Evolutionary conservation across 306 rosid species (phyloP).

Genomic region (Vigna angularis): DNA sequence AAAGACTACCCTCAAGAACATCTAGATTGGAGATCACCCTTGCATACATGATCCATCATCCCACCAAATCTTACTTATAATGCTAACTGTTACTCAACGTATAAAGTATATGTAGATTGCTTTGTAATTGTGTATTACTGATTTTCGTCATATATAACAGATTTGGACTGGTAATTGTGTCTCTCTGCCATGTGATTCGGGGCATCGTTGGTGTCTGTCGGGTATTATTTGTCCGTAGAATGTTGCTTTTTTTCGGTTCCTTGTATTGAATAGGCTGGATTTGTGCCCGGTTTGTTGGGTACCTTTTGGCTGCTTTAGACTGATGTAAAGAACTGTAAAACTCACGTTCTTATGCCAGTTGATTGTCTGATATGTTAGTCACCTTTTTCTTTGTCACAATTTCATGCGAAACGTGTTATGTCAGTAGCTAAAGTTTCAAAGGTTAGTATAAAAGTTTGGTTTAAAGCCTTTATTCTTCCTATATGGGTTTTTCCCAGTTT

Average conservation of each 20-base stretch:
- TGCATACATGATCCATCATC: slow-evolving; percentile 27
- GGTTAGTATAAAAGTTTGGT: too few species aligned
- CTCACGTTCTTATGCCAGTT: not conserved
- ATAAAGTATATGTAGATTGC: not conserved
- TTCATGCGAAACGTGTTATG: not conserved
- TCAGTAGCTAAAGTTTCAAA: too few species aligned
- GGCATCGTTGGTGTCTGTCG: not conserved
- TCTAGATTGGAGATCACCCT: slow-evolving; percentile 64
- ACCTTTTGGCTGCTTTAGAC: slow-evolving; percentile 21
- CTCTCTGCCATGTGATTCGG: not conserved
- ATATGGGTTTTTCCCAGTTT: too few species aligned
- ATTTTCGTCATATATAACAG: not conserved
- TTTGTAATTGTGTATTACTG: slow-evolving; percentile 24
- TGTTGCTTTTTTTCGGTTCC: slow-evolving; percentile 29
- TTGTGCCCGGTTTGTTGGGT: slow-evolving; percentile 6
- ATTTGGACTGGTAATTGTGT: slow-evolving; percentile 3
- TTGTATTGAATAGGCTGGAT: slow-evolving; percentile 8
- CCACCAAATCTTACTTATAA: not conserved
- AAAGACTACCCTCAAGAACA: slow-evolving; percentile 48
- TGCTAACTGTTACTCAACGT: slow-evolving; percentile 30
- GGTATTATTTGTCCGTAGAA: not conserved
- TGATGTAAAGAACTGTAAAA: not conserved
- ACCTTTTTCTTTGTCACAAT: not conserved
- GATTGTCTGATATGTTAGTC: not conserved
- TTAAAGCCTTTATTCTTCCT: too few species aligned